Evolutionary conservation across 768 basidiomycete genomes (phyloP).

Genomic region (Tephrocybe sp.): DNA sequence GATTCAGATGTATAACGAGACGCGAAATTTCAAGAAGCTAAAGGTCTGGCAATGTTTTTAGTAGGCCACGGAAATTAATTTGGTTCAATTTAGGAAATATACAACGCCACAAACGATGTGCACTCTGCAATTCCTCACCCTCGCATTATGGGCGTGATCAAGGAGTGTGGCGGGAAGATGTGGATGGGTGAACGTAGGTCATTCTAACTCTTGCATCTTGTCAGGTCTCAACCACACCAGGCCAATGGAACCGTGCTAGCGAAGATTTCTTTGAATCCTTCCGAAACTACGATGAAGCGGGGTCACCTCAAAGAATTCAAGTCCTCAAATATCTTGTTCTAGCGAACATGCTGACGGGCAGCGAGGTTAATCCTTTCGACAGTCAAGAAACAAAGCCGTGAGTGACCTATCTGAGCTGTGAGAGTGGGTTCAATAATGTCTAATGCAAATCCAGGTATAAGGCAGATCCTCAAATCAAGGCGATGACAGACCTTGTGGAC

Average conservation of each 20-base stretch:
- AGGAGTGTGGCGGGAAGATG: constrained; percentile 99
- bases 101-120: constrained; percentile 90
- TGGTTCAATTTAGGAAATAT: constrained; percentile 71
- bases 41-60: constrained; percentile 50
- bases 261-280: constrained; percentile 99
- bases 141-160: constrained; percentile 97
- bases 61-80: background rate
- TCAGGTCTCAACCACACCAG: constrained; percentile 33
- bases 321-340: constrained; percentile 97
- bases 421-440: background rate
- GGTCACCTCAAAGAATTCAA: constrained; percentile 94
- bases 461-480: constrained; percentile 92
- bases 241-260: constrained; percentile 95
- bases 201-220: background rate
- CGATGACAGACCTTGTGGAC: constrained; percentile 96
- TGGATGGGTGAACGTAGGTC: constrained; percentile 97
- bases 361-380: constrained; percentile 98
- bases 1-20: constrained; percentile 99
- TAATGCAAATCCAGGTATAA: constrained; percentile 65
- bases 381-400: constrained; percentile 99
- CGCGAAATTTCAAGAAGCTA: constrained; percentile 91
- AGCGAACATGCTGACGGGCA: constrained; percentile 97
- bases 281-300: constrained; percentile 97
- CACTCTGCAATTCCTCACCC: constrained; percentile 98
- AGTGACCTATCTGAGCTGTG: constrained; percentile 22